These are phyloP conservation scores for Colletotrichum melonis DNA, from an alignment of 2,329 filamentous ascomycete genomes.

Conservation along the genomic window DNA sequence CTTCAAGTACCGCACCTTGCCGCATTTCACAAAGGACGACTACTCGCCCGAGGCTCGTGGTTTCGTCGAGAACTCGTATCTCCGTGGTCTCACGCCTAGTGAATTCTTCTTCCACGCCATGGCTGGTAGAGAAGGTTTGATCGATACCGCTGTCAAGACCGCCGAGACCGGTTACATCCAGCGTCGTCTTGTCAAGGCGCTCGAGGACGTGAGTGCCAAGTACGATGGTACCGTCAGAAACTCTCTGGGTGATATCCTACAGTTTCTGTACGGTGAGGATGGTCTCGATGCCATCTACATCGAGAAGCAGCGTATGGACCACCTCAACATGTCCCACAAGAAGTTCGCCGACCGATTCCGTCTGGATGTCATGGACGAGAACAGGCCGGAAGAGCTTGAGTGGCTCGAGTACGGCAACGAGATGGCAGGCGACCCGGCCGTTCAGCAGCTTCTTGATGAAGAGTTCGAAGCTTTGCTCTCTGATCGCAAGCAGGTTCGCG, in stretches of 20 bases:
- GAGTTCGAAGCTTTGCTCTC: slow-evolving; percentile 84
- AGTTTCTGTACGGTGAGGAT: slow-evolving; percentile 98
- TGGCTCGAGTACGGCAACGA: slow-evolving; percentile 88
- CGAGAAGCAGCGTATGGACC: slow-evolving; percentile 90
- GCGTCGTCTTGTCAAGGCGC: slow-evolving; percentile 95
- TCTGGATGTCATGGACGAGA: slow-evolving; percentile 84
- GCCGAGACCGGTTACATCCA: slow-evolving; percentile 99
- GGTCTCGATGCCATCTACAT: slow-evolving; percentile 94
- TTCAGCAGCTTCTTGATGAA: slow-evolving; percentile 86
- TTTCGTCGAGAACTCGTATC: slow-evolving; percentile 98
- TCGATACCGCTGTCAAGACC: slow-evolving; percentile 99
- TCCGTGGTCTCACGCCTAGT: slow-evolving; percentile 92
- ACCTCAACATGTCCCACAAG: slow-evolving; percentile 81
- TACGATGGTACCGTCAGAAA: slow-evolving; percentile 98
- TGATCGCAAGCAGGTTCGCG: slow-evolving; percentile 82
- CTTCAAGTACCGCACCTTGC: slow-evolving; percentile 97
- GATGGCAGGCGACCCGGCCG: slow-evolving; percentile 86
- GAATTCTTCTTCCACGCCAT: slow-evolving; percentile 99
- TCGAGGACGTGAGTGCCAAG: slow-evolving; percentile 97
- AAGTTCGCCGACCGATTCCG: slow-evolving; percentile 86
- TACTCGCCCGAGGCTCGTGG: slow-evolving; percentile 97
- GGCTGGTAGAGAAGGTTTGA: slow-evolving; percentile 99
- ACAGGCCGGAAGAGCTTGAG: slow-evolving; percentile 67
- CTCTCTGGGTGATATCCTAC: slow-evolving; percentile 94
- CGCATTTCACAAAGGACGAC: slow-evolving; percentile 99